Evolutionary conservation across 441 rosid genomes (phyloP).

Genomic region (Eruca vesicaria): DNA sequence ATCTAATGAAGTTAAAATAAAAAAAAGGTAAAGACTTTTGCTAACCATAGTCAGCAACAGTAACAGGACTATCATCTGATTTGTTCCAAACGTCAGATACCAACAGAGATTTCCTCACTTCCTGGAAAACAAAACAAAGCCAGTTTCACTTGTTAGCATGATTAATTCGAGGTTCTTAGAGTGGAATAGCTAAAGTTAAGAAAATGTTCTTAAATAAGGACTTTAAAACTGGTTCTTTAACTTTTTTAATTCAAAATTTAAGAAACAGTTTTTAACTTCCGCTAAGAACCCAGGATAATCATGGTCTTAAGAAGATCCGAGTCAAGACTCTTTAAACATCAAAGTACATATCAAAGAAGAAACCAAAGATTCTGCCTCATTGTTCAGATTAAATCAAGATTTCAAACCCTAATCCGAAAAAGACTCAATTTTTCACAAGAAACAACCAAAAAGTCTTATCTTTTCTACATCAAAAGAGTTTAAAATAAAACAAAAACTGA

Average conservation of each 20-base stretch:
- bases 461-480: background rate
- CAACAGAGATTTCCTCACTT: constrained; percentile 73
- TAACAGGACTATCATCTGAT: constrained; percentile 85
- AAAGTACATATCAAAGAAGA: background rate
- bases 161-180: too few species aligned
- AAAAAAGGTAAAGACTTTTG: background rate
- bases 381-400: background rate
- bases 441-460: constrained; percentile 9
- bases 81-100: constrained; percentile 83
- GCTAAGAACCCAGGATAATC: too few species aligned
- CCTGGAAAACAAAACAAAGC: constrained; percentile 40
- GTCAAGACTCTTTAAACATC: background rate
- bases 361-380: constrained; percentile 9
- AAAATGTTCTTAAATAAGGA: too few species aligned
- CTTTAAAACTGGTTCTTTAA: too few species aligned
- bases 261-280: too few species aligned
- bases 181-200: too few species aligned
- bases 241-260: too few species aligned
- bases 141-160: background rate
- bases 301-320: background rate
- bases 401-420: constrained; percentile 12
- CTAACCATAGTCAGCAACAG: constrained; percentile 96
- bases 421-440: background rate
- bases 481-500: background rate
- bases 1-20: background rate